These are phyloP conservation scores for Silene uniflora DNA, from an alignment of 148 eudicot species.

Conservation along the genomic window DNA sequence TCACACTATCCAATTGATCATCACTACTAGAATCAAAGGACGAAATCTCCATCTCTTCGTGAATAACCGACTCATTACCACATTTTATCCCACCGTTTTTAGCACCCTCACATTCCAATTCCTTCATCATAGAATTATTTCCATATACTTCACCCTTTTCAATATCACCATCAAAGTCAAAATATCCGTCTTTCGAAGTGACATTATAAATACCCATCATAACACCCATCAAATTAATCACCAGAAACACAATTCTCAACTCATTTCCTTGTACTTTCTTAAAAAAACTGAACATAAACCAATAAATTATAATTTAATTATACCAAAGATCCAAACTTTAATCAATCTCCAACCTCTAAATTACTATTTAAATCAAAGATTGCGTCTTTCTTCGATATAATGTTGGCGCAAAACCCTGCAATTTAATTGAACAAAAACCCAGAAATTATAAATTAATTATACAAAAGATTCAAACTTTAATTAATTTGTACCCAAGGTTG, in stretches of 20 bases:
- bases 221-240: conserved; percentile 17
- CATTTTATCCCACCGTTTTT: conserved; percentile 10
- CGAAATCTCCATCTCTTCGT: conserved; percentile 30
- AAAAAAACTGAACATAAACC: neutral
- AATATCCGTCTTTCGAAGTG: conserved; percentile 29
- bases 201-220: conserved; percentile 40
- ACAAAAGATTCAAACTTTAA: conserved; percentile 27
- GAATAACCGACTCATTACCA: conserved; percentile 22
- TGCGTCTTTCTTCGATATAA: conserved; percentile 5
- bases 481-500: conserved; percentile 8
- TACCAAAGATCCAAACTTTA: conserved; percentile 26
- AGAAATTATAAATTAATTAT: neutral
- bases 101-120: conserved; percentile 11
- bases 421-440: neutral
- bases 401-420: conserved; percentile 29
- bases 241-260: conserved; percentile 9
- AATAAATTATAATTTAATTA: neutral
- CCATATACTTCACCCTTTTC: conserved; percentile 40
- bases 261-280: conserved; percentile 16
- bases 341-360: neutral
- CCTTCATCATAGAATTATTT: conserved; percentile 17
- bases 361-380: conserved; percentile 16
- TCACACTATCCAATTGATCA: conserved; percentile 32
- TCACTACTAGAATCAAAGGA: conserved; percentile 7
- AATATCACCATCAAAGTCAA: conserved; percentile 37